These are phyloP conservation scores for Lentinula aciculospora DNA, from an alignment of 768 basidiomycete genomes.

Conservation along the genomic window DNA sequence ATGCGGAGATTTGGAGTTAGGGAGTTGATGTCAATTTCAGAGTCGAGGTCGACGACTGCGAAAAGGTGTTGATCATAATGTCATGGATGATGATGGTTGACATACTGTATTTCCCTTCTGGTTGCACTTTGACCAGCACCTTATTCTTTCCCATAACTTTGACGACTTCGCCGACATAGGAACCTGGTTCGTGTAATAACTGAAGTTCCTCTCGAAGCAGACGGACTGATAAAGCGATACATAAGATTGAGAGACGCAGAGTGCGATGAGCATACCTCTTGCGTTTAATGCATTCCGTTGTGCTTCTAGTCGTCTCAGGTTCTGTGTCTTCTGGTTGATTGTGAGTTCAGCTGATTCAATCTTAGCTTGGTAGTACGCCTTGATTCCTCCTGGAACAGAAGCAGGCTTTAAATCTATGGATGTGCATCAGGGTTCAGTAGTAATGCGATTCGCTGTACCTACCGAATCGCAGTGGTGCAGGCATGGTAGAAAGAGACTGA, in stretches of 20 bases:
- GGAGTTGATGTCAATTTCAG: constrained; percentile 73
- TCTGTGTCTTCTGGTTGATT: constrained; percentile 96
- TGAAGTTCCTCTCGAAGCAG: constrained; percentile 90
- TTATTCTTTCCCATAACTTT: constrained; percentile 99
- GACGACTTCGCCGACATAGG: constrained; percentile 96
- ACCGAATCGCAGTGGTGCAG: background rate
- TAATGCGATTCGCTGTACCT: no score
- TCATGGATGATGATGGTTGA: constrained; percentile 10
- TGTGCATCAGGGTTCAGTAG: background rate
- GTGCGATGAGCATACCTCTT: constrained; percentile 51
- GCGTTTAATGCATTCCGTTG: constrained; percentile 97
- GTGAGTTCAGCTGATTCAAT: constrained; percentile 90
- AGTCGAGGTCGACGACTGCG: constrained; percentile 89
- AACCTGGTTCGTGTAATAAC: constrained; percentile 89
- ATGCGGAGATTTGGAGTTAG: constrained; percentile 88
- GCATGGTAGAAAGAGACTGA: constrained; percentile 1
- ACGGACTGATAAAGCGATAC: constrained; percentile 55
- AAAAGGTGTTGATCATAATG: background rate
- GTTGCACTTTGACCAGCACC: constrained; percentile 96
- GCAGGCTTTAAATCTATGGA: background rate
- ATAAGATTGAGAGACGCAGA: background rate
- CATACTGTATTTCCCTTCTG: constrained; percentile 98
- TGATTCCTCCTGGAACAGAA: constrained; percentile 53
- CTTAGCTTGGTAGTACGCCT: constrained; percentile 93
- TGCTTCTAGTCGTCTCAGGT: constrained; percentile 90